Evolutionary conservation across 1,139 yeast genomes (phyloP).

Genomic region (Zygoascus hellenicus): DNA sequence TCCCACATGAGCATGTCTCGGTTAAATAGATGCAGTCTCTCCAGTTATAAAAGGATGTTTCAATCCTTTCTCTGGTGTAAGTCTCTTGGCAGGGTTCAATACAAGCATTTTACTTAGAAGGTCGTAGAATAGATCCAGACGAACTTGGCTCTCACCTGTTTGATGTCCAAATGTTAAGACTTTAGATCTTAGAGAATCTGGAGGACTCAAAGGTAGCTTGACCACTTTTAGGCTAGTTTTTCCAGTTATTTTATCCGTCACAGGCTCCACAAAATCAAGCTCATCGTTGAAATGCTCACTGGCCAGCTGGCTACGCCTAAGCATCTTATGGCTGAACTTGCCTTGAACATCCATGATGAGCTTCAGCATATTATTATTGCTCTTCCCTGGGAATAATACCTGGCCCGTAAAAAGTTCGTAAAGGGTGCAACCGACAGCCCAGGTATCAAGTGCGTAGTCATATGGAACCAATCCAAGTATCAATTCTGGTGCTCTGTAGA

Average conservation of each 20-base stretch:
- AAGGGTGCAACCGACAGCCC: slow-evolving; percentile 90
- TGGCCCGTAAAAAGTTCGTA: slow-evolving; percentile 82
- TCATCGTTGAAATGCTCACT: slow-evolving; percentile 30
- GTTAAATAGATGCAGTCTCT: background rate
- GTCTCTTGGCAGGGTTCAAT: slow-evolving; percentile 68
- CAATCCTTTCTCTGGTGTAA: slow-evolving; percentile 62
- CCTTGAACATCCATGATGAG: slow-evolving; percentile 34
- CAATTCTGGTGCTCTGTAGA: slow-evolving; percentile 89
- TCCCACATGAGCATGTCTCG: background rate
- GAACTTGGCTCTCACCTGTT: slow-evolving; percentile 9
- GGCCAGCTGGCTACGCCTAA: slow-evolving; percentile 29
- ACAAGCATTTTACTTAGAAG: slow-evolving; percentile 63
- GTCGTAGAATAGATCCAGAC: slow-evolving; percentile 37
- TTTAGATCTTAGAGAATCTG: slow-evolving; percentile 18
- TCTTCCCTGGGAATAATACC: slow-evolving; percentile 73
- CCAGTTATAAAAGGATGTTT: slow-evolving; percentile 57
- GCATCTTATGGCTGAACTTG: slow-evolving; percentile 29
- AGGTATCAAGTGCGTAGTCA: slow-evolving; percentile 73
- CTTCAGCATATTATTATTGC: slow-evolving; percentile 34
- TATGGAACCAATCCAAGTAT: slow-evolving; percentile 83
- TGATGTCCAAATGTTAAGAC: slow-evolving; percentile 13
- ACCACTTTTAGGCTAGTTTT: slow-evolving; percentile 19
- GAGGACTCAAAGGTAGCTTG: slow-evolving; percentile 20
- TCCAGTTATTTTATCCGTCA: slow-evolving; percentile 27
- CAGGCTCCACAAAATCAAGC: slow-evolving; percentile 27